Base-by-base conservation (phyloP, 106 monocot species). In the Vanilla planifolia region DNA sequence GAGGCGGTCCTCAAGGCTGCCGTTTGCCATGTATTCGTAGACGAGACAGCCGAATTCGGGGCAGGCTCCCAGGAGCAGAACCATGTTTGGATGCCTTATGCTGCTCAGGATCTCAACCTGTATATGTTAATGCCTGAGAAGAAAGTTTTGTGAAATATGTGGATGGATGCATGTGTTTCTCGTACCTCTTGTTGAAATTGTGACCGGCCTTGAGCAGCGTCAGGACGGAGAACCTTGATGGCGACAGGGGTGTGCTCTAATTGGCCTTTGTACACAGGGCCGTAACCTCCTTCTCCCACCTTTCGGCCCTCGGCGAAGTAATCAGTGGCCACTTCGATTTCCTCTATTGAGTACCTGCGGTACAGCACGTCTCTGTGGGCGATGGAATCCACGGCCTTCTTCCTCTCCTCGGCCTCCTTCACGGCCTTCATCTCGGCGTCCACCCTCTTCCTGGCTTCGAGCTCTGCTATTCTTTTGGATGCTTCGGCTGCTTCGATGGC, bases 271-370 rank as follows among this genome's bases (percentile, higher is more conserved):
- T 57, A 78, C 10, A 78, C 72, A 9, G 78, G 67, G 1, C 78
- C 78, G 22, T 78, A 78, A 1, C 67, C 72, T 0, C 78, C 78
- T 57, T 72, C 78, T 33, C 82, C 82, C n/a, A 82, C 73, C 58
- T 82, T 82, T 0, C 33, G 61, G 16, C 29, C 21, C 7, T 70
- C 66, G 15, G 76, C 32, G 34, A 93, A 93, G 61, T 77, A 61
- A 0, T 89, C 70, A 0, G 89, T 93, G 46, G 82, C 93, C 28
- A 47, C 32, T 44, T 93, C 89, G 11, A 93, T 88, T 60, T 93
- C 93, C 3, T 89, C 82, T 8, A 93, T 89, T 1, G 73, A 52
- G 67, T 93, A 93, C 34, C 42, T 85, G 37, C 93, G 71, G 56
- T 85, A 89, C 27, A 82, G 58, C 3, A 85, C 0, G 10, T 68